These are phyloP conservation scores for Acacia acuminata DNA, from an alignment of 306 rosid genomes.

Conservation along the genomic window DNA sequence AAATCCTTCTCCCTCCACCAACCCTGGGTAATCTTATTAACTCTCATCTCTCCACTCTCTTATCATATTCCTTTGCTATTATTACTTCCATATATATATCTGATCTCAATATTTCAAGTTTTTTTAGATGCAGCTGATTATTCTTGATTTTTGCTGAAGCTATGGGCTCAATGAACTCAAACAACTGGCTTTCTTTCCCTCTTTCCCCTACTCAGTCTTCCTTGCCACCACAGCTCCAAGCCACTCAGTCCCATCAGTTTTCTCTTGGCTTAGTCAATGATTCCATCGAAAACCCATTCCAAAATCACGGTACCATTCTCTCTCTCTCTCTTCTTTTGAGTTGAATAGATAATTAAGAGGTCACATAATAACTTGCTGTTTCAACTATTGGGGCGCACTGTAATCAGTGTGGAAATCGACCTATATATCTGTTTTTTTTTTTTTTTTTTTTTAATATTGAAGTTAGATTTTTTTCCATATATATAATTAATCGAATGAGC, in stretches of 20 bases:
- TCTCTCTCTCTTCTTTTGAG: not conserved
- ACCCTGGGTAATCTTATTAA: conserved; percentile 26
- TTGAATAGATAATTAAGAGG: not conserved
- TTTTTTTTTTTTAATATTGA: not conserved
- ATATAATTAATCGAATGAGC: not conserved
- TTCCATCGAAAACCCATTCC: conserved; percentile 79
- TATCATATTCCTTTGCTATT: not conserved
- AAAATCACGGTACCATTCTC: conserved; percentile 58
- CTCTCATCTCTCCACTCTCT: not conserved
- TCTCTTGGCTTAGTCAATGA: conserved; percentile 83
- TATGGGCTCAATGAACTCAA: conserved; percentile 76
- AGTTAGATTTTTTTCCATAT: not conserved
- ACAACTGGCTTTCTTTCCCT: conserved; percentile 98
- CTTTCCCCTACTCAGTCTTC: conserved; percentile 86
- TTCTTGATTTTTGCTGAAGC: conserved; percentile 31
- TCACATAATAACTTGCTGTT: not conserved
- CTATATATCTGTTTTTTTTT: too few relatives aligned
- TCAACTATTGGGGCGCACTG: not conserved
- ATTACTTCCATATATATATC: not conserved
- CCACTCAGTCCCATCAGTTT: conserved; percentile 77
- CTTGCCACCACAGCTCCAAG: conserved; percentile 66
- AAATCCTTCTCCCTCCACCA: conserved; percentile 33
- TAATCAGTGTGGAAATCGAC: not conserved
- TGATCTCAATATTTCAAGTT: conserved; percentile 19
- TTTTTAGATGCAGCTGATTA: conserved; percentile 40